Conservation (phyloP, 2,329 filamentous ascomycete species). For the Balansia obtecta region DNA sequence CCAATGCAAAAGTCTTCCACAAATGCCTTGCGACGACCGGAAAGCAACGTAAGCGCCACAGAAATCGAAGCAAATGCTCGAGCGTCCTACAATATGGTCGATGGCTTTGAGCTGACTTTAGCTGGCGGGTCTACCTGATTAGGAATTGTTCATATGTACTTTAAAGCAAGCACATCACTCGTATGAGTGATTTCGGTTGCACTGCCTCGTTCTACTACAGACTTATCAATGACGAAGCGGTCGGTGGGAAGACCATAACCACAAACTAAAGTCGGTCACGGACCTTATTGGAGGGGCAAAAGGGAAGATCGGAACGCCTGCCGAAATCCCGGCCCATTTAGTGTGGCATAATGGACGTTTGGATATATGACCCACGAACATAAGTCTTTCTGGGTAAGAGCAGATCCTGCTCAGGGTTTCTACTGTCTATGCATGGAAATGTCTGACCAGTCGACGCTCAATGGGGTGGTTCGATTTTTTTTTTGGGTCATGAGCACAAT, state of each 20-base stretch:
- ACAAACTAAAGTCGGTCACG: no score
- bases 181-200: no score
- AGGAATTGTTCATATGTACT: slow-evolving; percentile 3
- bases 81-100: not conserved
- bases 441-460: not conserved
- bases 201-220: no score
- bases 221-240: no score
- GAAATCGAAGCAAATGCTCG: not conserved
- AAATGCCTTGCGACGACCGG: not conserved
- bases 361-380: no score
- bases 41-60: not conserved
- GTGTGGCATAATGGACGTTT: no score
- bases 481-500: no score
- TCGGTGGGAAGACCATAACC: no score
- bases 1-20: not conserved
- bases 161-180: not conserved
- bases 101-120: not conserved
- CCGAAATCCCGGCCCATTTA: no score
- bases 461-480: not conserved
- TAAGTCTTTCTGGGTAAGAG: not conserved
- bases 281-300: no score
- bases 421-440: not conserved
- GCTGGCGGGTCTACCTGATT: slow-evolving; percentile 1
- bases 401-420: not conserved
- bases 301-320: no score